Conservation (phyloP, 805 yeast genomes). For the Candida xyloterini region DNA sequence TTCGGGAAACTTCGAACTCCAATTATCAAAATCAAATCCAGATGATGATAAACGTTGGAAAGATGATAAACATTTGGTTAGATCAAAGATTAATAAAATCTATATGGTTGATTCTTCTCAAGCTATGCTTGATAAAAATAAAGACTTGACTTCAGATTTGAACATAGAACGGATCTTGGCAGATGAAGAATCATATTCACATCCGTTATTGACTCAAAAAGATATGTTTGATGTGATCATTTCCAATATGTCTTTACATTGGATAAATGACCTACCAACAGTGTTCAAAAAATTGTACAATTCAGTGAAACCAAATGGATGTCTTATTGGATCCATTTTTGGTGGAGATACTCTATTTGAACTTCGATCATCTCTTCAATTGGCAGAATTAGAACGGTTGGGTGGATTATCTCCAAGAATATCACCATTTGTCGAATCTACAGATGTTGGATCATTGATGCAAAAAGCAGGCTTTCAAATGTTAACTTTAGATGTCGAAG, state of each 20-base stretch:
- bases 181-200: slow-evolving; percentile 65
- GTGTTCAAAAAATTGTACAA: slow-evolving; percentile 53
- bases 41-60: slow-evolving; percentile 40
- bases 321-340: slow-evolving; percentile 75
- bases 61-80: slow-evolving; percentile 53
- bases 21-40: slow-evolving; percentile 37
- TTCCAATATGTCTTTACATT: slow-evolving; percentile 71
- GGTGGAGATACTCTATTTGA: slow-evolving; percentile 88
- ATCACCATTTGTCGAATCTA: slow-evolving; percentile 75
- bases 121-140: slow-evolving; percentile 52
- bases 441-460: slow-evolving; percentile 70
- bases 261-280: slow-evolving; percentile 83
- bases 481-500: slow-evolving; percentile 82
- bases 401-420: slow-evolving; percentile 82
- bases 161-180: slow-evolving; percentile 49
- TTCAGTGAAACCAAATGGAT: slow-evolving; percentile 72
- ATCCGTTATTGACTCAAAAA: slow-evolving; percentile 38
- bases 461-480: slow-evolving; percentile 75
- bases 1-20: slow-evolving; percentile 51
- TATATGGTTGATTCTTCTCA: slow-evolving; percentile 66
- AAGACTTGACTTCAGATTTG: slow-evolving; percentile 42
- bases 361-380: slow-evolving; percentile 71
- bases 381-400: slow-evolving; percentile 75
- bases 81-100: slow-evolving; percentile 49
- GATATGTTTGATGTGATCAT: slow-evolving; percentile 62